Base-by-base conservation (phyloP, 2,329 filamentous ascomycete genomes). In the Fusarium metavorans region DNA sequence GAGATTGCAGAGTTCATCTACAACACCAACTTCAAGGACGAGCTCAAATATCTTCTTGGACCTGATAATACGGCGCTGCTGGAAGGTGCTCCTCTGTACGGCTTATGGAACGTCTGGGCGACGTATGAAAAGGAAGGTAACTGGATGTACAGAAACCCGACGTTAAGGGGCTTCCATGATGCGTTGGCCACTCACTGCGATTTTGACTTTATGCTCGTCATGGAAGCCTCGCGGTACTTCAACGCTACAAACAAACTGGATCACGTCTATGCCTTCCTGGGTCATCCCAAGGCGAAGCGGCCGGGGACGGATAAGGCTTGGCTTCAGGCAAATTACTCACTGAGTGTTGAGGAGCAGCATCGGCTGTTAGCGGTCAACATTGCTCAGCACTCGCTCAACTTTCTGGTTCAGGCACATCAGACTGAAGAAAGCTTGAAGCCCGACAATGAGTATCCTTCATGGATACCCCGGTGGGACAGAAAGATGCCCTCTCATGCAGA, bases 151-250 rank as follows among this genome's bases (percentile, higher is more conserved):
- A 25, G 57, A 4, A 57, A 32, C 1, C 57, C 56, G 0, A 5
- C 52, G 2, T 2, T 69, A 0, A 67, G 64, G 9, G 8, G 11
- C 9, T 67, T 30, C 20, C 56, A 57, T 2, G 56, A 62, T 10
- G 10, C 62, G 0, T 32, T 69, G 6, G 57, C 57, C 1, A 23
- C 6, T 7, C 64, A 69, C 7, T 61, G 56, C 25, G 59, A 18
- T 9, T 41, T 69, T 2, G 67, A 69, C 45, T 67, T 69, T 14
- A 59, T 67, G 9, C 64, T 67, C n/a, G 67, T 69, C 23, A 32
- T 69, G 10, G 67, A 69, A 6, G 67, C 67, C 1, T 67, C 67
- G 2, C n/a, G 57, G 4, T 69, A 69, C 16, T 69, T 69, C 11
- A 69, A 67, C 27, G 67, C 67, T 6, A 69, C 67, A 0, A 69